Evolutionary conservation across 192 early-diverging fungal species (phyloP), one percentile per base, ranked within the genome.

Genomic region (Diversispora eburnea): DNA sequence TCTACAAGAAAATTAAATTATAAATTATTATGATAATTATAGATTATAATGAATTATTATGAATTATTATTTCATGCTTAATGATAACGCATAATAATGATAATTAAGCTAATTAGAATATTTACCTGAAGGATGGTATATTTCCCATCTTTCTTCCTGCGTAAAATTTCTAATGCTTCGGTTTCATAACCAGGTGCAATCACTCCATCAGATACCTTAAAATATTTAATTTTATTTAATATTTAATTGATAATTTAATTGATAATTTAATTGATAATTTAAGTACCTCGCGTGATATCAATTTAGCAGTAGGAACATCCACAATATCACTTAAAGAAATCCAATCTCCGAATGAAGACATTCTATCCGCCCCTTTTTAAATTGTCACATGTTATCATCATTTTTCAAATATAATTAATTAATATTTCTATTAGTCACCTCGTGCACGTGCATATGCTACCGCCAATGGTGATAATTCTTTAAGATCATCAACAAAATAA

Each of bases 71-170:
- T 1, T 42, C 39, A 13, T 56, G 12, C 3, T 2, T 42, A 6
- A 55, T 56, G 13, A n/a, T n/a, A n/a, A n/a, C n/a, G n/a, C n/a
- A n/a, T n/a, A n/a, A n/a, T 42, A 6, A 55, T 56, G 13, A 45
- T 3, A 3, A 41, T 42, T 19, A 15, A 69, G 41, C 33, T 55
- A 41, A 22, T 42, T 55, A 45, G 3, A 7, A 8, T 25, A 56
- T 9, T 10, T 19, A 60, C 70, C 81, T 98, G 89, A 73, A 99
- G 77, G 33, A 99, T 91, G 51, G 89, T 91, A 88, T 98, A 99
- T 87, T 95, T 98, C 63, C 96, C 97, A 67, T 84, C 89, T 91
- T 99, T 99, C 88, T 99, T 99, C 83, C 93, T 93, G 58, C 84
- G 83, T 78, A 99, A 84, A 25, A 98, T 86, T 71, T 89, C 96